phyloP scores from a whole-genome alignment of 129 eudicot species.

The Escallonia herrerae region DNA sequence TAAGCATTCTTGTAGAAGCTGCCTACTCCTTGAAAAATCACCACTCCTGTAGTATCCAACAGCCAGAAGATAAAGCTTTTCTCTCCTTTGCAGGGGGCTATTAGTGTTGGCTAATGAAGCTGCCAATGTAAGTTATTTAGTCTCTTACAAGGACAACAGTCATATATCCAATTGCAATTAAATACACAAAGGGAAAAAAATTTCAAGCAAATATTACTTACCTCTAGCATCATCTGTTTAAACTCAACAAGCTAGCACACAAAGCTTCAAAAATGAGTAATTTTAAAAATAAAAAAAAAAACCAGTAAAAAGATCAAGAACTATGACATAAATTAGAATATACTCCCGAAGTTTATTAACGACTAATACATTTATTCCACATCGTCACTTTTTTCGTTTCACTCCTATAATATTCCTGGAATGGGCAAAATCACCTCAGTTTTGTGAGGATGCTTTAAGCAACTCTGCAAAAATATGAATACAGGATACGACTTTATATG shows the following conservation, averaged over 20 bases:
- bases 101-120: constrained; percentile 37
- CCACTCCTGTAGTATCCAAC: constrained; percentile 63
- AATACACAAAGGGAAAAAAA: not conserved
- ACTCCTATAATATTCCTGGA: too few species aligned
- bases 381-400: too few species aligned
- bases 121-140: constrained; percentile 15
- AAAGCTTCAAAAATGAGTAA: too few species aligned
- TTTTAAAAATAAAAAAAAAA: too few species aligned
- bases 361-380: too few species aligned
- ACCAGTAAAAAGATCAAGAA: too few species aligned
- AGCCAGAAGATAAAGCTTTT: constrained; percentile 56
- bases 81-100: constrained; percentile 53
- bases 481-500: too few species aligned
- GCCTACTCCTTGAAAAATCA: constrained; percentile 57
- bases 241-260: not conserved
- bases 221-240: not conserved
- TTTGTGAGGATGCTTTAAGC: too few species aligned
- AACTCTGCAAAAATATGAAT: too few species aligned
- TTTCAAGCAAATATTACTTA: not conserved
- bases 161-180: not conserved
- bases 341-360: too few species aligned
- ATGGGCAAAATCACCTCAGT: too few species aligned
- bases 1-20: constrained; percentile 56
- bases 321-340: too few species aligned
- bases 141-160: not conserved